Evolutionary conservation across 805 yeast species (phyloP).

Genomic region (Saccharomycopsis selenospora): DNA sequence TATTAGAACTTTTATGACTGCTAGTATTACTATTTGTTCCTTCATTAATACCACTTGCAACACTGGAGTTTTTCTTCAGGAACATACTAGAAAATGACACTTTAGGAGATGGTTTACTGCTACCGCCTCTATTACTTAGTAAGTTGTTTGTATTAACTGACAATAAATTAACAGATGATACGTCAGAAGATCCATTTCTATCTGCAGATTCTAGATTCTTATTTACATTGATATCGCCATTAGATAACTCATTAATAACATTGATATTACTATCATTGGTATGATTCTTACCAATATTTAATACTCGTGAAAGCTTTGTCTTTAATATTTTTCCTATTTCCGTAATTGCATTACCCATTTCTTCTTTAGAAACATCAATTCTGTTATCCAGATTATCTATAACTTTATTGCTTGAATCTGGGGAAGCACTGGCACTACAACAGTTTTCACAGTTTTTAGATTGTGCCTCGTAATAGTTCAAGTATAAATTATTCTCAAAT

Average conservation of each 20-base stretch:
- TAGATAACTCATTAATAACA: background rate
- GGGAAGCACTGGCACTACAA: slow-evolving; percentile 20
- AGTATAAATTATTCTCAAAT: slow-evolving; percentile 24
- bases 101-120: background rate
- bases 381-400: slow-evolving; percentile 31
- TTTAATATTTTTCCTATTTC: slow-evolving; percentile 63
- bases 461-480: slow-evolving; percentile 22
- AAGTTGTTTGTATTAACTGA: no score
- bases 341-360: slow-evolving; percentile 71
- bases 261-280: background rate
- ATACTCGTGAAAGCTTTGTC: slow-evolving; percentile 41
- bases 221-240: background rate
- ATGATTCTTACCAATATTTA: slow-evolving; percentile 8
- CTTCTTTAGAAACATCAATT: slow-evolving; percentile 58
- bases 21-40: background rate
- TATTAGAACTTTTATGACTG: background rate
- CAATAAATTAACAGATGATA: no score
- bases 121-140: no score
- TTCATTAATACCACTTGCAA: background rate
- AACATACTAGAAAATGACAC: slow-evolving; percentile 1
- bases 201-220: background rate
- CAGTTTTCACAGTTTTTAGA: slow-evolving; percentile 14
- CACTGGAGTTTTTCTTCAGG: background rate
- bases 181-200: no score
- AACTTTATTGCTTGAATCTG: slow-evolving; percentile 22